Base-by-base conservation (phyloP, 208 protist species). In the Vickermania ingenoplastis region DNA sequence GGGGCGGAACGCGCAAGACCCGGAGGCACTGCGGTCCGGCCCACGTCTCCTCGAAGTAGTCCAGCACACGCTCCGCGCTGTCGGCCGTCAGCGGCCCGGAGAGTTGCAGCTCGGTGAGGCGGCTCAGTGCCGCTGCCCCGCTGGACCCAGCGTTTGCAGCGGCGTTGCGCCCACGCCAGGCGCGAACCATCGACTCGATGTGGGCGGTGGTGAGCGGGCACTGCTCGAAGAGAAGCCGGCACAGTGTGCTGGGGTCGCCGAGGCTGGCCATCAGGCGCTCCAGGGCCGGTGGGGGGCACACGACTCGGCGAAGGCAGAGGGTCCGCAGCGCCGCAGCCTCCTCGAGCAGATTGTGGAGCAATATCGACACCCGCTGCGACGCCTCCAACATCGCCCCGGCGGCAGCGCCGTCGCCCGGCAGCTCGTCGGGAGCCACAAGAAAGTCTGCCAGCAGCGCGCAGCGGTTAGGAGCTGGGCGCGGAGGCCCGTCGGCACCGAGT, bases 81-180 rank as follows among this genome's bases (percentile, higher is more conserved):
- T 87, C 72, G 1, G 54, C 52, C 5, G 80, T 88, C 4, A 91
- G 62, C 1, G 78, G n/a, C 13, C 83, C 83, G 41, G 80, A 79
- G 1, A 91, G 67, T 54, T 91, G 83, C 31, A 91, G 66, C 49
- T 82, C 75, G 50, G 69, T 51, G 2, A 91, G 64, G 1, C 25
- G 23, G 13, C 36, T 13, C 13, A 65, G 30, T 3, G 31, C 27
- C 5, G 17, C 25, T 17, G 25, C n/a, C 11, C 14, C 5, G 5
- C 14, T 22, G 14, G 23, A 41, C 7, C 51, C 23, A n/a, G n/a
- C n/a, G n/a, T n/a, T n/a, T n/a, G n/a, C n/a, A n/a, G n/a, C n/a
- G 11, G 36, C 7, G 17, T 45, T 45, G 17, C 25, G 14, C 1
- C 61, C 25, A 14, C 71, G 69, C 2, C 73, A 74, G 22, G 65